A percentile compares a stretch with the other conserved stretches of the same genome.
Evolutionary conservation across 2,329 filamentous ascomycete species (phyloP).

Genomic region (Trichoderma sp.): DNA sequence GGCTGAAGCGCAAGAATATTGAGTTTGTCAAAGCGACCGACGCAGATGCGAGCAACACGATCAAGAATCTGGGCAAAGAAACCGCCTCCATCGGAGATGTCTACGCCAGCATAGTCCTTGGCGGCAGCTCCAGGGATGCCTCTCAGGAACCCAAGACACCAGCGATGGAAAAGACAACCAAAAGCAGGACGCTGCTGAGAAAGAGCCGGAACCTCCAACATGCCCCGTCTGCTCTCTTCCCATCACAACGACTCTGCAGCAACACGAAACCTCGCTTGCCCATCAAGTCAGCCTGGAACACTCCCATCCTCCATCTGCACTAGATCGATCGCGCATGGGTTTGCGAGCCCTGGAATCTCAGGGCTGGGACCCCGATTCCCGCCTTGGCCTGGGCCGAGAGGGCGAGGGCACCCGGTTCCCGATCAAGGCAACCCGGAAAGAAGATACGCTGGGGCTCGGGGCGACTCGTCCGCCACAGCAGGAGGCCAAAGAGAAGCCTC

Average conservation of each 20-base stretch:
- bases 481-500: constrained; percentile 50
- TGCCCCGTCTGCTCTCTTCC: constrained; percentile 39
- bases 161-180: background rate
- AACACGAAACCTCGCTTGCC: constrained; percentile 61
- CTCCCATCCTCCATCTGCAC: constrained; percentile 67
- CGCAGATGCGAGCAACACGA: constrained; percentile 31
- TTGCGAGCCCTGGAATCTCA: constrained; percentile 62
- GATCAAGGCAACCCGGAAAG: constrained; percentile 68
- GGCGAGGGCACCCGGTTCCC: constrained; percentile 74
- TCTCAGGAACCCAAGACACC: constrained; percentile 24
- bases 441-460: constrained; percentile 72
- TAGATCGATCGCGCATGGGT: constrained; percentile 69
- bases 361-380: constrained; percentile 72
- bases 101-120: constrained; percentile 66
- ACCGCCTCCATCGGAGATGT: constrained; percentile 49
- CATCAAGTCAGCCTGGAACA: constrained; percentile 69
- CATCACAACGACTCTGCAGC: constrained; percentile 30
- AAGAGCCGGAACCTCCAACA: constrained; percentile 19
- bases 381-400: constrained; percentile 66
- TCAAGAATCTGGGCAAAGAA: constrained; percentile 27
- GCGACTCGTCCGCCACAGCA: constrained; percentile 43
- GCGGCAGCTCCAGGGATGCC: constrained; percentile 29
- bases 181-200: background rate
- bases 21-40: constrained; percentile 56
- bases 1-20: constrained; percentile 52